Conservation (phyloP, 2,329 filamentous ascomycete species). For the Cytospora schulzeri region DNA sequence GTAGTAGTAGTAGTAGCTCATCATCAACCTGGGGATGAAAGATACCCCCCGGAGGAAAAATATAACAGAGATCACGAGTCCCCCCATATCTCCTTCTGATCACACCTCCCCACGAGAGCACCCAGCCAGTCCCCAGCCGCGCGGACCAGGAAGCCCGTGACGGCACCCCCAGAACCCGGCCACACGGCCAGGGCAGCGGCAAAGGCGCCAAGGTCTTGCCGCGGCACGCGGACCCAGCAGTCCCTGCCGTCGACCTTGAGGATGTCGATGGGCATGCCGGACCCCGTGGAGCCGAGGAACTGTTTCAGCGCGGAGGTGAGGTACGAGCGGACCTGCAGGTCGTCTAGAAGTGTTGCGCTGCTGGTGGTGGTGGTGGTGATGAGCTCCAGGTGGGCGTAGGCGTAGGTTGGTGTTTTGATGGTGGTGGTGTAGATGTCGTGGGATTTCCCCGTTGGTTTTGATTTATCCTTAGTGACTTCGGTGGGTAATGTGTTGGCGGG, state of each 20-base stretch:
- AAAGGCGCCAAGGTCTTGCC: slow-evolving; percentile 61
- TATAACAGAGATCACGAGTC: slow-evolving; percentile 14
- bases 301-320: slow-evolving; percentile 65
- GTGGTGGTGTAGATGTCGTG: slow-evolving; percentile 55
- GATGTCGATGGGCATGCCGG: slow-evolving; percentile 70
- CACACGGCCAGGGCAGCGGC: slow-evolving; percentile 68
- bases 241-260: slow-evolving; percentile 59
- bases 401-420: slow-evolving; percentile 53
- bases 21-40: not conserved
- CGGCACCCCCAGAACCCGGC: slow-evolving; percentile 51
- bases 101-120: slow-evolving; percentile 54
- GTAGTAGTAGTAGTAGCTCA: too few relatives aligned
- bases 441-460: slow-evolving; percentile 39
- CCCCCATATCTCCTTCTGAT: slow-evolving; percentile 51
- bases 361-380: slow-evolving; percentile 33
- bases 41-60: slow-evolving; percentile 5
- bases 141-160: slow-evolving; percentile 55
- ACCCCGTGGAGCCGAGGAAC: slow-evolving; percentile 71
- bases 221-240: slow-evolving; percentile 67
- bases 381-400: slow-evolving; percentile 60
- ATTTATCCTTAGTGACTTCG: not conserved
- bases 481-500: not conserved
- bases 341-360: slow-evolving; percentile 50
- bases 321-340: slow-evolving; percentile 63
- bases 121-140: slow-evolving; percentile 68